Conservation (phyloP, 768 basidiomycete genomes). For the Psilocybe azurescens region DNA sequence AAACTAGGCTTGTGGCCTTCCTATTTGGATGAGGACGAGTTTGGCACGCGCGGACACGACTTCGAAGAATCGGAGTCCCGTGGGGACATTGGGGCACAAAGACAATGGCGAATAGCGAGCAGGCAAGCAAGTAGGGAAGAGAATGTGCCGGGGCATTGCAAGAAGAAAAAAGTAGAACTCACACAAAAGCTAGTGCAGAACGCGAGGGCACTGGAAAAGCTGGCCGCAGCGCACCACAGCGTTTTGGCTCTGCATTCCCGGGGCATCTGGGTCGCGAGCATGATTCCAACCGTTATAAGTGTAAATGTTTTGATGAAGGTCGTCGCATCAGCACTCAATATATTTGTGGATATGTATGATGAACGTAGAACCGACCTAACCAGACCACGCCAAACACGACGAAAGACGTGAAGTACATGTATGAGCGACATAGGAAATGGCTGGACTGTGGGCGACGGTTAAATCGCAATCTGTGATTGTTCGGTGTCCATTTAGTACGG, state of each 20-base stretch:
- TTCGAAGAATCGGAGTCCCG: background rate
- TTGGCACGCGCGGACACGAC: background rate
- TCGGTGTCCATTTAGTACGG: no score
- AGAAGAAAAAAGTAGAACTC: constrained; percentile 11
- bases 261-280: constrained; percentile 38
- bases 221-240: constrained; percentile 39
- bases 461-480: constrained; percentile 29
- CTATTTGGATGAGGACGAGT: no score
- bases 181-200: constrained; percentile 38
- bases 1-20: no score
- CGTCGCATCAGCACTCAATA: no score
- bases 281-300: constrained; percentile 34
- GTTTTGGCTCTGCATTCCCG: constrained; percentile 35
- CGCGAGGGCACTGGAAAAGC: constrained; percentile 36
- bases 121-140: background rate
- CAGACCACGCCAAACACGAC: constrained; percentile 32
- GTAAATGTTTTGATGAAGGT: background rate
- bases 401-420: constrained; percentile 38
- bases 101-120: background rate
- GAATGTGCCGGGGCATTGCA: background rate
- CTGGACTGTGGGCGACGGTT: constrained; percentile 35
- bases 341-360: no score
- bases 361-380: constrained; percentile 30
- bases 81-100: background rate
- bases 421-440: constrained; percentile 35